Percentiles rank a stretch among this genome's conserved stretches.
Evolutionary conservation across 2,329 filamentous ascomycete genomes (phyloP).

Genomic region (Trichoderma koningii): DNA sequence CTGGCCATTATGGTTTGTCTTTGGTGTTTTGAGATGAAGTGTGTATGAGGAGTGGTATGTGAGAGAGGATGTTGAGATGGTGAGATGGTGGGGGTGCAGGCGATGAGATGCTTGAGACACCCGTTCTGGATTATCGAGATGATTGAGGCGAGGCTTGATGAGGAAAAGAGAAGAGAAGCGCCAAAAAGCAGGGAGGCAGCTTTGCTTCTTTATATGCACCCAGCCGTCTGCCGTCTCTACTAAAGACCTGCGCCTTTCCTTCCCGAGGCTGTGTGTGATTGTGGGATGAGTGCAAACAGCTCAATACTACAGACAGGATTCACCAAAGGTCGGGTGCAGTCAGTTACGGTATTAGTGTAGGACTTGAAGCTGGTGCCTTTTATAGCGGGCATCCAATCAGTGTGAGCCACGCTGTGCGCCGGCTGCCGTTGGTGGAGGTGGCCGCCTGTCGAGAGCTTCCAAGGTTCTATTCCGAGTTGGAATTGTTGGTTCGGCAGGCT

Average conservation of each 20-base stretch:
- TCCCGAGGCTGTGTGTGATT: neutral
- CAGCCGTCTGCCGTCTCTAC: too few species aligned
- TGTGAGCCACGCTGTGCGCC: conserved; percentile 25
- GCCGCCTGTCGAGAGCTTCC: conserved; percentile 11
- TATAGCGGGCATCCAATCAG: conserved; percentile 6
- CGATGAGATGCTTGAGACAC: neutral
- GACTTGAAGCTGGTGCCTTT: neutral
- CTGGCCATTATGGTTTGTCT: conserved; percentile 20
- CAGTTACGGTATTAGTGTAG: conserved; percentile 7
- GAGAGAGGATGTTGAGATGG: neutral
- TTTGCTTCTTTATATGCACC: neutral
- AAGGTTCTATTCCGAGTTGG: neutral
- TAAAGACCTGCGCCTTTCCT: neutral
- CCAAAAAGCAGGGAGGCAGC: neutral
- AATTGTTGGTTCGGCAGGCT: neutral
- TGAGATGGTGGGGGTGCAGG: neutral
- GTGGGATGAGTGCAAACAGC: neutral
- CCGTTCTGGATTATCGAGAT: neutral
- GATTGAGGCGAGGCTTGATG: neutral
- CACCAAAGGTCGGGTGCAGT: too few species aligned
- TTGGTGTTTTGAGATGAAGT: neutral
- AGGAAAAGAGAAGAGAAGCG: neutral
- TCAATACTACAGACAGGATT: neutral
- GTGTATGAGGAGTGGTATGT: neutral
- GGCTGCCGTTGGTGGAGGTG: conserved; percentile 24